Evolutionary conservation across 108 stramenopile species (phyloP), one percentile per base, ranked within the genome.

Genomic region (Skeletonema tropicum): DNA sequence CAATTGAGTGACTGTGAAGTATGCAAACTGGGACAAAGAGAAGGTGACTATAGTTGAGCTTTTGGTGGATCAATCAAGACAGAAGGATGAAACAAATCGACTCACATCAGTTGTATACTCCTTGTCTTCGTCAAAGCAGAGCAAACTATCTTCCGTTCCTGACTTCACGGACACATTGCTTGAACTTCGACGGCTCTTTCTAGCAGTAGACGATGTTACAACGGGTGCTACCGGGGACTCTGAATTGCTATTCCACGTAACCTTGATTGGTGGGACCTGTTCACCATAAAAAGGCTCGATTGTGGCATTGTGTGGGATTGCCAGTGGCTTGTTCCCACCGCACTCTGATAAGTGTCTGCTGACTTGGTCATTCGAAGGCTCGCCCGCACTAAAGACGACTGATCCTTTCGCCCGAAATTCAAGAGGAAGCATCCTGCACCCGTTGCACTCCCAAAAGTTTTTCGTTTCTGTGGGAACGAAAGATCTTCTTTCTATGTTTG

Each of bases 381-480:
- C 73, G 36, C 39, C 58, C 5, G 66, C 76, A 39, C 75, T 71
- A 30, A 78, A 82, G 9, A 85, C 62, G 49, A 85, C 84, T 5
- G 84, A 85, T 33, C 84, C 84, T 12, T 63, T 68, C 10, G 84
- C 60, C 58, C 85, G 58, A 25, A 66, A 83, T 6, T 68, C 63
- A 17, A 79, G 67, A 1, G 77, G 81, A 68, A 83, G 71, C 8
- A 71, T 69, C 19, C 76, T 67, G 38, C 85, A 85, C 26, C 59
- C 45, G 39, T 42, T 70, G 57, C 85, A 85, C 57, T 85, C 85
- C 85, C 85, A 85, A 62, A 85, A 85, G 57, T 82, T 59, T 17
- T 70, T 29, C 35, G 75, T 83, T 1, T 74, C 74, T 17, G 67
- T 74, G 42, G 64, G 79, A 7, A 75, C 45, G 32, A 83, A 85